A percentile compares a stretch with the other conserved stretches of the same genome.
Conservation (phyloP, 768 basidiomycete species). For the Lentinula sp. region DNA sequence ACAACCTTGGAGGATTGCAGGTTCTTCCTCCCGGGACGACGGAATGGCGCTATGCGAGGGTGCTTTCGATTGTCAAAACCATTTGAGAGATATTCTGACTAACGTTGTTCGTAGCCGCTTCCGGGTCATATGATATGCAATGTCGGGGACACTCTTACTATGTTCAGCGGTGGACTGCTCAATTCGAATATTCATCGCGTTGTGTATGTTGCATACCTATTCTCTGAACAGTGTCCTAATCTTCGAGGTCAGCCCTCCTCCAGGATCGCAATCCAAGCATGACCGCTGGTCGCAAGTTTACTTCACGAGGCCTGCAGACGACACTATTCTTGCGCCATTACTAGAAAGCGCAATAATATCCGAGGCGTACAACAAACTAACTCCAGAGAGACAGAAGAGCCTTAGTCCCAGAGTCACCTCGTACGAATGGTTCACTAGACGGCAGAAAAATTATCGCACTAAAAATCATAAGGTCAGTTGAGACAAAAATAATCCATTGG, state of each 20-base stretch:
- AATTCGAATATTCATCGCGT: conserved; percentile 62
- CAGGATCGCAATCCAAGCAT: conserved; percentile 43
- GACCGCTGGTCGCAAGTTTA: conserved; percentile 66
- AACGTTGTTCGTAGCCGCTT: conserved; percentile 39
- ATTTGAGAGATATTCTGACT: neutral
- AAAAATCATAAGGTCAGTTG: conserved; percentile 31
- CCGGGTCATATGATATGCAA: conserved; percentile 57
- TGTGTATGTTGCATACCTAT: conserved; percentile 27
- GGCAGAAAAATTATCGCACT: conserved; percentile 38
- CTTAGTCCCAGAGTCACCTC: conserved; percentile 27
- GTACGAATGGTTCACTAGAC: conserved; percentile 35
- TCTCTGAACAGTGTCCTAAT: neutral
- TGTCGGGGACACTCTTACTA: conserved; percentile 52
- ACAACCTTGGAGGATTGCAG: conserved; percentile 64
- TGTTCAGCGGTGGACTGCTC: conserved; percentile 61
- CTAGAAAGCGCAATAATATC: conserved; percentile 45
- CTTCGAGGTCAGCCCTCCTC: conserved; percentile 43
- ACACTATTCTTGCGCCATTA: conserved; percentile 42
- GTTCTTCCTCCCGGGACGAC: conserved; percentile 57
- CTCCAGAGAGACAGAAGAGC: conserved; percentile 23
- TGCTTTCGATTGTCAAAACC: conserved; percentile 20
- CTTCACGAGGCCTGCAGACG: conserved; percentile 59
- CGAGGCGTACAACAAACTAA: conserved; percentile 28
- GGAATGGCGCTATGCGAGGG: conserved; percentile 65
- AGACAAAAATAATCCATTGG: no score